Evolutionary conservation across 169 alveolate genomes (phyloP).

Genomic region (Neospora caninum): DNA sequence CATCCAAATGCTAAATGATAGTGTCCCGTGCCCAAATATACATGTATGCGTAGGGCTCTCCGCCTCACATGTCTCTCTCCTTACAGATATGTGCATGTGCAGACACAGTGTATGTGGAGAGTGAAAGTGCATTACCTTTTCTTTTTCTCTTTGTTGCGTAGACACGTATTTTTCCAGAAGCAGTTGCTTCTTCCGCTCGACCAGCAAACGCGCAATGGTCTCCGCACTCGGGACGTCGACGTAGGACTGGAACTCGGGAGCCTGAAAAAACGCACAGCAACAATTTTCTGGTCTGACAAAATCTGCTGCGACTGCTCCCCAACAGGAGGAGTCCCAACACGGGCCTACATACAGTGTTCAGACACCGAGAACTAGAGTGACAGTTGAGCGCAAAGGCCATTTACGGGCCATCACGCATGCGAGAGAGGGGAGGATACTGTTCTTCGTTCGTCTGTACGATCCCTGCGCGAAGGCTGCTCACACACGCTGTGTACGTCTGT

Average conservation of each 20-base stretch:
- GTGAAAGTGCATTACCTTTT: background rate
- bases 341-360: no score
- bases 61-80: background rate
- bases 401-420: no score
- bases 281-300: no score
- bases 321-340: no score
- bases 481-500: no score
- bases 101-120: background rate
- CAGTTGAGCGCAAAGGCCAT: no score
- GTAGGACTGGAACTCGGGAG: conserved; percentile 42
- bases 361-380: no score
- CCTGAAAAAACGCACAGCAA: background rate
- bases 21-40: background rate
- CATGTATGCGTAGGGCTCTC: background rate
- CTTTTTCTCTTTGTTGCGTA: background rate
- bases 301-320: no score
- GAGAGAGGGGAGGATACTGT: no score
- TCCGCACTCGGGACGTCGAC: conserved; percentile 57
- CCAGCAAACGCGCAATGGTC: conserved; percentile 32
- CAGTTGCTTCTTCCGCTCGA: conserved; percentile 58
- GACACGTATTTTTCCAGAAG: conserved; percentile 42
- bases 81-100: background rate
- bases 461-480: no score
- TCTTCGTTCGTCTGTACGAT: no score
- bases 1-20: background rate